Conservation (phyloP, 192 early-diverging fungal species). For the Chytriomyces sp. region DNA sequence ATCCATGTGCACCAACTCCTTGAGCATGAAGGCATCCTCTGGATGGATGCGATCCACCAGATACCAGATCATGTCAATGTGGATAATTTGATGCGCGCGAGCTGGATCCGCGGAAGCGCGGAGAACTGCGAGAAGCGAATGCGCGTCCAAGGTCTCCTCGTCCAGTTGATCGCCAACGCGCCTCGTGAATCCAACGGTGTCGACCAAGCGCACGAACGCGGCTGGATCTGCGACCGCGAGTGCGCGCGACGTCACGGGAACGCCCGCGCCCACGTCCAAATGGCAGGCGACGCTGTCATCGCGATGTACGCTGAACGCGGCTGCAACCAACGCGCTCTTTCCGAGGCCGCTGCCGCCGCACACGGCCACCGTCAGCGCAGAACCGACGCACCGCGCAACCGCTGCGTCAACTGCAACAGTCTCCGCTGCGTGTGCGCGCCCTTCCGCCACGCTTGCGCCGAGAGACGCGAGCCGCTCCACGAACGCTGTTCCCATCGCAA, state of each 20-base stretch:
- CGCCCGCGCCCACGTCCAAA: too few species aligned
- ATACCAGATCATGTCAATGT: constrained; percentile 29
- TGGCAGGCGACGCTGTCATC: background rate
- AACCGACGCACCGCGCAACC: constrained; percentile 5
- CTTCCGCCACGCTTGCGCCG: too few species aligned
- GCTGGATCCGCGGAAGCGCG: background rate
- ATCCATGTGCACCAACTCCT: constrained; percentile 6
- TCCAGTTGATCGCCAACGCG: background rate
- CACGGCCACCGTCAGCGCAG: constrained; percentile 9
- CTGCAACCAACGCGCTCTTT: constrained; percentile 16
- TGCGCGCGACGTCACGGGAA: background rate
- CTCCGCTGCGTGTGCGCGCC: too few species aligned
- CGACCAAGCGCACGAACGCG: constrained; percentile 8
- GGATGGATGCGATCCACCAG: constrained; percentile 13
- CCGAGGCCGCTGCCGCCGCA: constrained; percentile 11
- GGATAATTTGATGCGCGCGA: background rate
- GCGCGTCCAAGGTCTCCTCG: background rate
- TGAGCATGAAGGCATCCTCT: constrained; percentile 1
- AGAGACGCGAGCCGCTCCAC: too few species aligned
- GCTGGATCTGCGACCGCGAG: constrained; percentile 3
- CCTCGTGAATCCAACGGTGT: constrained; percentile 8
- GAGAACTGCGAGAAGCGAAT: background rate
- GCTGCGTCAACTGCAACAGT: too few species aligned
- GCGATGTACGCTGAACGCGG: background rate
- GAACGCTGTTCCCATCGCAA: too few species aligned